These are phyloP conservation scores for Euphorbia schlechtendalii DNA, from an alignment of 441 rosid genomes.

Conservation along the genomic window DNA sequence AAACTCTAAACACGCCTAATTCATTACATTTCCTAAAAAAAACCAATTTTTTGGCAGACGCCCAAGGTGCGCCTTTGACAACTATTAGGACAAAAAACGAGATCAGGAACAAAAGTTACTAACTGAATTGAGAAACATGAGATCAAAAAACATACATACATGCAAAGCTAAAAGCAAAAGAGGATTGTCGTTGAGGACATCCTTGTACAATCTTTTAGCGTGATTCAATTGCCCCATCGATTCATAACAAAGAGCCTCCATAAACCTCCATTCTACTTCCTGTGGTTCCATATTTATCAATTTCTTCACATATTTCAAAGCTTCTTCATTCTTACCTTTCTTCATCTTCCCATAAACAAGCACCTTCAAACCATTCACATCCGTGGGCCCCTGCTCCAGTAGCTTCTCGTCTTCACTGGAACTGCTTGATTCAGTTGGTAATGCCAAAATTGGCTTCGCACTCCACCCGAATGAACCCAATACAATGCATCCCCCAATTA, in stretches of 20 bases:
- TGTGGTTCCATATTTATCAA: constrained; percentile 53
- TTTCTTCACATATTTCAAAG: constrained; percentile 54
- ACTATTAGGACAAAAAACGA: too few species aligned
- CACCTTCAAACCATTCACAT: constrained; percentile 66
- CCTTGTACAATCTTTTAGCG: constrained; percentile 57
- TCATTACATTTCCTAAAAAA: too few species aligned
- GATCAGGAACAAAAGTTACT: too few species aligned
- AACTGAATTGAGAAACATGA: too few species aligned
- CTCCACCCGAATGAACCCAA: constrained; percentile 37
- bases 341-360: constrained; percentile 70
- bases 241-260: constrained; percentile 83
- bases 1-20: too few species aligned
- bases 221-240: constrained; percentile 58
- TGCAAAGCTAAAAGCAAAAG: constrained; percentile 85
- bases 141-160: constrained; percentile 30
- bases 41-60: too few species aligned
- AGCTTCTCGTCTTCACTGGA: constrained; percentile 45
- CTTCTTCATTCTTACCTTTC: constrained; percentile 55
- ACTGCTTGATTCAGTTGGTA: constrained; percentile 24
- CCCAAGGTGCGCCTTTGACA: too few species aligned
- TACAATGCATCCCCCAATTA: constrained; percentile 53
- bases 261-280: constrained; percentile 87
- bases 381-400: constrained; percentile 59
- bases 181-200: constrained; percentile 61
- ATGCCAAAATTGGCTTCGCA: constrained; percentile 41